Conservation (phyloP, 116 monocot genomes). For the Cymodocea nodosa region DNA sequence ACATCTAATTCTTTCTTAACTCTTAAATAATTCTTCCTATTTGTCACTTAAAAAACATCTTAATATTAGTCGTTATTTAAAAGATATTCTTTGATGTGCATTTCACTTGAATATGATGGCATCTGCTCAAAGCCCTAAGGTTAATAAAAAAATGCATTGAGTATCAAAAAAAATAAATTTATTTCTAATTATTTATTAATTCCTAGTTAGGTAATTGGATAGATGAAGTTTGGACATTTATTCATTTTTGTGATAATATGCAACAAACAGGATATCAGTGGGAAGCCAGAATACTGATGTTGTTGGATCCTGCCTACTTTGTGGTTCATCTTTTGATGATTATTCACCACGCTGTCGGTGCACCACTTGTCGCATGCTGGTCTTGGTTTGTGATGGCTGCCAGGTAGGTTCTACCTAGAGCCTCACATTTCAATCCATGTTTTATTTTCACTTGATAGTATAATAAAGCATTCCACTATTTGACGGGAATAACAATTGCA, state of each 20-base stretch:
- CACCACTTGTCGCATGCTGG: conserved; percentile 69
- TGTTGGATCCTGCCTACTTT: conserved; percentile 63
- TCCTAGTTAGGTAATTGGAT: too few relatives aligned
- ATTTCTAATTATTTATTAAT: too few relatives aligned
- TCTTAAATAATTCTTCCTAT: too few relatives aligned
- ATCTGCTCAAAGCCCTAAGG: not conserved
- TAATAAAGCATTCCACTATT: too few relatives aligned
- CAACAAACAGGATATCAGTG: conserved; percentile 59
- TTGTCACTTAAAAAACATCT: too few relatives aligned
- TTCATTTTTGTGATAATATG: not conserved
- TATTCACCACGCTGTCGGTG: conserved; percentile 84
- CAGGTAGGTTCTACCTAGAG: conserved; percentile 33
- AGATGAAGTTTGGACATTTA: not conserved
- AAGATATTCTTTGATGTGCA: not conserved
- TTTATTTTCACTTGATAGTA: too few relatives aligned
- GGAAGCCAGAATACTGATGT: conserved; percentile 51
- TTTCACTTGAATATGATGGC: not conserved
- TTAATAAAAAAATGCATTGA: too few relatives aligned
- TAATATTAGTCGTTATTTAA: too few relatives aligned
- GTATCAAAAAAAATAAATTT: too few relatives aligned
- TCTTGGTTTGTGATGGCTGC: conserved; percentile 69
- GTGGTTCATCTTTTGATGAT: conserved; percentile 73
- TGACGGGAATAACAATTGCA: too few relatives aligned
- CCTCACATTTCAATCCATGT: not conserved
- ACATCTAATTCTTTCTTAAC: too few relatives aligned